Evolutionary conservation across 306 rosid species (phyloP).

Genomic region (Phaseolus lunatus): DNA sequence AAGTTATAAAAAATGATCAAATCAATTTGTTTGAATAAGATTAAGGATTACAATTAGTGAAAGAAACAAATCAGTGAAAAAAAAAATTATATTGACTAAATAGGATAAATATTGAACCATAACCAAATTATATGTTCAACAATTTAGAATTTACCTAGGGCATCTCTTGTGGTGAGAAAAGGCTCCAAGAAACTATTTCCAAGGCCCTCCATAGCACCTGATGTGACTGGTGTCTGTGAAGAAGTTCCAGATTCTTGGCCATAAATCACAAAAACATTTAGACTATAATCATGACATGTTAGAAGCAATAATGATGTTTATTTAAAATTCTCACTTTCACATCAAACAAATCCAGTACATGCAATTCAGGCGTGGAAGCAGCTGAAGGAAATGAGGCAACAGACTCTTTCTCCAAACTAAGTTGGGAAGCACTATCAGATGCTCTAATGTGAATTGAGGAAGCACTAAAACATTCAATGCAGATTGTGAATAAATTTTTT

Average conservation of each 20-base stretch:
- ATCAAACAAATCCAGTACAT: constrained; percentile 67
- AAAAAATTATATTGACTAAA: too few relatives aligned
- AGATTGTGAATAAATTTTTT: constrained; percentile 40
- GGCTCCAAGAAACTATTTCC: constrained; percentile 80
- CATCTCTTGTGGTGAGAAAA: constrained; percentile 85
- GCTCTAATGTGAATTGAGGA: constrained; percentile 64
- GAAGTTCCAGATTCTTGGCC: constrained; percentile 86
- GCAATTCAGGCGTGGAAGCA: constrained; percentile 78
- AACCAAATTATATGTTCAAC: constrained; percentile 90
- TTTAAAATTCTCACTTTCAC: constrained; percentile 58
- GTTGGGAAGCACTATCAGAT: constrained; percentile 73
- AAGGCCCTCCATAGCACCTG: constrained; percentile 72
- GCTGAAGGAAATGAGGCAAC: constrained; percentile 75
- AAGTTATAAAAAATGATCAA: too few relatives aligned
- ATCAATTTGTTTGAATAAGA: too few relatives aligned
- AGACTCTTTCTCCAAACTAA: constrained; percentile 76
- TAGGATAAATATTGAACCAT: too few relatives aligned
- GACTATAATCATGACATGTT: constrained; percentile 37
- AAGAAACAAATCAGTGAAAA: too few relatives aligned
- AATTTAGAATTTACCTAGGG: constrained; percentile 86
- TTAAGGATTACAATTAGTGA: too few relatives aligned
- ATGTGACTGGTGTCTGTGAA: constrained; percentile 68
- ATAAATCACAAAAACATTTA: constrained; percentile 42
- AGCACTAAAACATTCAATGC: constrained; percentile 59
- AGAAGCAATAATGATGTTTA: background rate